Evolutionary conservation across 352 stramenopile species (phyloP).

Genomic region (Globisporangium irregulare): DNA sequence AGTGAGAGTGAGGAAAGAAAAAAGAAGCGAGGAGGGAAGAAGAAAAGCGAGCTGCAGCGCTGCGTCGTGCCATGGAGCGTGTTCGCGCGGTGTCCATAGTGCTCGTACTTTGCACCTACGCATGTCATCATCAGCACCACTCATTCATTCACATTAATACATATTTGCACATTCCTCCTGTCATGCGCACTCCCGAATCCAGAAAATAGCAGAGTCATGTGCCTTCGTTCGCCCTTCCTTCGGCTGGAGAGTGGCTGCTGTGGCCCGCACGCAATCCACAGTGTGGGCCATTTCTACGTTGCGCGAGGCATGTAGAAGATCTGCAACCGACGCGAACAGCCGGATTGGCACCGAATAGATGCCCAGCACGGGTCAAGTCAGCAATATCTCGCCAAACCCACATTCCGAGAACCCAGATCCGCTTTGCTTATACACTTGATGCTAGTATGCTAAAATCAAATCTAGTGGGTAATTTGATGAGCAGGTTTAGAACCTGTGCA

Average conservation of each 20-base stretch:
- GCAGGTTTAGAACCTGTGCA: neutral
- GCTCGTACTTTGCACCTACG: neutral
- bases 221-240: neutral
- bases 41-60: neutral
- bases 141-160: slow-evolving; percentile 1
- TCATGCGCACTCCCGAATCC: neutral
- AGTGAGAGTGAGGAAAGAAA: neutral
- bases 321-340: neutral
- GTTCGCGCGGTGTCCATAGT: neutral
- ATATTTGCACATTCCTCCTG: slow-evolving; percentile 3
- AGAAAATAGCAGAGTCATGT: neutral
- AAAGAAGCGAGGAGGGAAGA: neutral
- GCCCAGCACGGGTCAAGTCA: neutral
- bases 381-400: neutral
- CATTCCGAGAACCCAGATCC: neutral
- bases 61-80: neutral
- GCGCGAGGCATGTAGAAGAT: slow-evolving; percentile 5
- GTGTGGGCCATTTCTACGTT: neutral
- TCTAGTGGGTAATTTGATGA: neutral
- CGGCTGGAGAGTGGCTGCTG: neutral
- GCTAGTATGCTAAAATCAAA: neutral
- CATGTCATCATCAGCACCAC: neutral
- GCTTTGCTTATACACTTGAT: neutral
- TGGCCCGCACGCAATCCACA: neutral
- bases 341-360: slow-evolving; percentile 4